Evolutionary conservation across 1,284 basidiomycete species (phyloP), one percentile per base, ranked within the genome.

Genomic region (Vanrija pseudolonga): DNA sequence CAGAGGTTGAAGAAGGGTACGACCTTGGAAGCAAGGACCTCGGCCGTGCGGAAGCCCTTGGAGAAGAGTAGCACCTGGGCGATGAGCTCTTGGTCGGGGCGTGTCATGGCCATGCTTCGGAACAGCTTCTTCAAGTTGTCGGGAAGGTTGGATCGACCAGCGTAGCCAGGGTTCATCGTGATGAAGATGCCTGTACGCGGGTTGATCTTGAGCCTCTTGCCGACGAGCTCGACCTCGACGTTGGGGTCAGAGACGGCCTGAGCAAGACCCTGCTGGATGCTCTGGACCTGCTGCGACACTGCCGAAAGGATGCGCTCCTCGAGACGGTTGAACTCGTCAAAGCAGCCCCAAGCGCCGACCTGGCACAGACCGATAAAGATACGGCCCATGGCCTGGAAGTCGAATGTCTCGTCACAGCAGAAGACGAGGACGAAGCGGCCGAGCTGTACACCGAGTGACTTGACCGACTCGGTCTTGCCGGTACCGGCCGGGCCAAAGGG

Each of bases 1-100:
- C 95, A 98, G 53, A 99, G 86, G 71, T 95, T 96, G 83, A 98
- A 99, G 82, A 99, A 98, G 0, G 95, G 96, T 15, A 99, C 95
- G 55, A 99, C 89, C 78, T 98, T 98, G 55, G 90, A 91, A 0
- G 96, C 96, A 6, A 99, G 83, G 0, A 85, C 87, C 75, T 98
- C 96, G 5, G 97, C 96, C 6, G 91, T 94, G 36, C 95, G 86
- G 84, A 99, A 98, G 61, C 97, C 97, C 79, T 98, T 96, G 15
- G 96, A 98, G 81, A 98, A 98, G 51, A 99, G 80, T 87, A 98
- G 92, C 66, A 99, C 97, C 77, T 99, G 96, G 2, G 96, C 96
- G 65, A 99, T 99, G 49, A 98, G 86, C 74, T 98, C 93, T 54
- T 93, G 87, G 76, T 98, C 96, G 24, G 96, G 96, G 50, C 91